Conservation (phyloP, 805 yeast genomes). For the Yamadazyma kitorensis region DNA sequence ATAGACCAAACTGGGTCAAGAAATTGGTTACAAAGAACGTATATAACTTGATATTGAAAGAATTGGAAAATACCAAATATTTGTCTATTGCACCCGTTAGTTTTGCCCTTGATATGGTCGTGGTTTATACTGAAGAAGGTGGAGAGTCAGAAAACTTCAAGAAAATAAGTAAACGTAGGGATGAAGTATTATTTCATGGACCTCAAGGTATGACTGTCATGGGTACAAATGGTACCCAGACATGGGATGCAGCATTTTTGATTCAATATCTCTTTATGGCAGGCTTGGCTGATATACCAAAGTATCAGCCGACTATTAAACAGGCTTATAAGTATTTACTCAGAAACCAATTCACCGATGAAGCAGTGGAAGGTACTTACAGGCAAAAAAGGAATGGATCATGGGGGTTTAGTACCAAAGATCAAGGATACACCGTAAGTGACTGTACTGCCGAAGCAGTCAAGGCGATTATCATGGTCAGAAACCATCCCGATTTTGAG, state of each 20-base stretch:
- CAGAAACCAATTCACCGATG: slow-evolving; percentile 80
- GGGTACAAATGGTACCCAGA: slow-evolving; percentile 98
- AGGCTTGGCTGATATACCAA: slow-evolving; percentile 69
- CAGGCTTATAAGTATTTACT: slow-evolving; percentile 69
- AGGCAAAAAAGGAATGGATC: slow-evolving; percentile 85
- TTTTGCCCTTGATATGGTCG: slow-evolving; percentile 79
- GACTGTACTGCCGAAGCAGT: slow-evolving; percentile 97
- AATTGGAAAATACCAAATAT: slow-evolving; percentile 71
- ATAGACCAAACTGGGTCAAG: slow-evolving; percentile 73
- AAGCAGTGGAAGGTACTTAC: slow-evolving; percentile 72
- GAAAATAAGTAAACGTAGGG: slow-evolving; percentile 54
- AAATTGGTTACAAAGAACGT: slow-evolving; percentile 49
- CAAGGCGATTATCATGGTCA: slow-evolving; percentile 91
- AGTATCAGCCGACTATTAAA: slow-evolving; percentile 62
- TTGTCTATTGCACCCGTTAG: slow-evolving; percentile 93
- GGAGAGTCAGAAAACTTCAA: slow-evolving; percentile 57
- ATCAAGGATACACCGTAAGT: slow-evolving; percentile 94
- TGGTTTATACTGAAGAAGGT: slow-evolving; percentile 70
- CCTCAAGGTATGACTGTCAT: slow-evolving; percentile 87
- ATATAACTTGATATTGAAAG: slow-evolving; percentile 68
- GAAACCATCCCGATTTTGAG: slow-evolving; percentile 53
- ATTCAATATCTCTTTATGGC: slow-evolving; percentile 79
- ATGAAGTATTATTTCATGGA: slow-evolving; percentile 79
- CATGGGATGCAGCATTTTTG: slow-evolving; percentile 94
- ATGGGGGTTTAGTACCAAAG: slow-evolving; percentile 95